phyloP scores from a whole-genome alignment of 1,284 basidiomycete species.

The Kwoniella shivajii region DNA sequence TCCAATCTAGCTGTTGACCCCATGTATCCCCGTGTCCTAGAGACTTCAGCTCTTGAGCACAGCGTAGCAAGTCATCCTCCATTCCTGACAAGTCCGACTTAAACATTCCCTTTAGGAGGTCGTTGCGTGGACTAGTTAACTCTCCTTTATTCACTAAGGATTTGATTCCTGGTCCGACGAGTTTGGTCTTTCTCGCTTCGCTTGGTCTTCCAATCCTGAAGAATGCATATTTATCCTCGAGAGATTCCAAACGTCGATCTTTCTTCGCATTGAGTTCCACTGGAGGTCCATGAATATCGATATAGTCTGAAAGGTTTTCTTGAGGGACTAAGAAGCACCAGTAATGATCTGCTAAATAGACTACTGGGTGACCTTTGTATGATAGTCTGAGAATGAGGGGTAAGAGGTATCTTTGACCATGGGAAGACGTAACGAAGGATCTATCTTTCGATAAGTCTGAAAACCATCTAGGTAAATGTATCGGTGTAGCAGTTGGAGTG shows the following conservation, averaged over 20 bases:
- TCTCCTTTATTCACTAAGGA: slow-evolving; percentile 26
- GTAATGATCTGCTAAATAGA: slow-evolving; percentile 41
- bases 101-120: slow-evolving; percentile 18
- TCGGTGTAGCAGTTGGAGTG: background rate
- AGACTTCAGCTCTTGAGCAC: slow-evolving; percentile 22
- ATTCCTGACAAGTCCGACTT: slow-evolving; percentile 5
- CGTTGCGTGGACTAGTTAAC: slow-evolving; percentile 31
- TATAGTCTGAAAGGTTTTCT: slow-evolving; percentile 25
- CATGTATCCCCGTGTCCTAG: slow-evolving; percentile 55
- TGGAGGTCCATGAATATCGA: slow-evolving; percentile 36
- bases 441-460: slow-evolving; percentile 15
- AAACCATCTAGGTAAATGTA: slow-evolving; percentile 31
- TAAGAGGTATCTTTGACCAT: slow-evolving; percentile 34
- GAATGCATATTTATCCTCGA: slow-evolving; percentile 33
- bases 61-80: slow-evolving; percentile 18
- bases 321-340: slow-evolving; percentile 54
- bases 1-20: slow-evolving; percentile 71
- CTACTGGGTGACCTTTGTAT: slow-evolving; percentile 50
- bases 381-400: slow-evolving; percentile 51
- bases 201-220: slow-evolving; percentile 33
- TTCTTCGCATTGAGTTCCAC: slow-evolving; percentile 29
- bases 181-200: slow-evolving; percentile 22
- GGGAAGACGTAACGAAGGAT: slow-evolving; percentile 16
- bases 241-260: slow-evolving; percentile 20
- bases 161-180: slow-evolving; percentile 23